A percentile compares a stretch with the other conserved stretches of the same genome.
phyloP scores from a whole-genome alignment of 768 basidiomycete genomes.

The Cystofilobasidium capitatum region DNA sequence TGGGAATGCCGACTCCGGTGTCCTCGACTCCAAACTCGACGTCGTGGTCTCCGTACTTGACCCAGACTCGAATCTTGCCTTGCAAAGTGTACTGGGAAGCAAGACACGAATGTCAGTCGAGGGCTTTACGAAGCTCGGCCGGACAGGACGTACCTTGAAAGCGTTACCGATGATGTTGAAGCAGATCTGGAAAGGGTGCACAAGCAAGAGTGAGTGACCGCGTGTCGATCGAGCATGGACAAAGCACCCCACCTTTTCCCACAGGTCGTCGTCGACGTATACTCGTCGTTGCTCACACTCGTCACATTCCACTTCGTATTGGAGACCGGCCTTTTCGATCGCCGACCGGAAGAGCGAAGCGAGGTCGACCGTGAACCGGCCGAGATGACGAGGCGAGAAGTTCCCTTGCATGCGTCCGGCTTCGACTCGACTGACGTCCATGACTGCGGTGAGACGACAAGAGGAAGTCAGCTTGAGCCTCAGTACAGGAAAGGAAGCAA shows the following conservation, averaged over 20 bases:
- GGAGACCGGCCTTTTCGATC: constrained; percentile 38
- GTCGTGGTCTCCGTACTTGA: constrained; percentile 32
- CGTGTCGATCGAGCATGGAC: too few relatives aligned
- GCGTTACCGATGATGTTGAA: constrained; percentile 19
- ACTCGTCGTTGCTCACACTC: constrained; percentile 28
- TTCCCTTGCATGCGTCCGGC: constrained; percentile 38
- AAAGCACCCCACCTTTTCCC: constrained; percentile 39
- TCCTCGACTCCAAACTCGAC: constrained; percentile 40
- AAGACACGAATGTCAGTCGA: constrained; percentile 25
- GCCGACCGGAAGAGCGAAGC: constrained; percentile 39
- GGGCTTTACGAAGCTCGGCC: constrained; percentile 28
- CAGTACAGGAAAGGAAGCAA: neutral
- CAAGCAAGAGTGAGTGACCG: too few relatives aligned
- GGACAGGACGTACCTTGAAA: neutral
- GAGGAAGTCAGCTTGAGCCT: neutral
- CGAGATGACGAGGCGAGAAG: constrained; percentile 39
- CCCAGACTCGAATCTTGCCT: constrained; percentile 38
- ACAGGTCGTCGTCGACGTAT: constrained; percentile 41
- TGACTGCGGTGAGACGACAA: neutral
- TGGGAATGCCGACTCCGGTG: constrained; percentile 43
- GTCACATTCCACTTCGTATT: constrained; percentile 38
- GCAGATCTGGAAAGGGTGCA: constrained; percentile 14
- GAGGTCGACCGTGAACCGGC: constrained; percentile 38
- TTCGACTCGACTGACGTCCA: constrained; percentile 38
- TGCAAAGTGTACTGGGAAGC: constrained; percentile 36